These are phyloP conservation scores for Spiraea crenata DNA, from an alignment of 331 rosid genomes.

Conservation along the genomic window DNA sequence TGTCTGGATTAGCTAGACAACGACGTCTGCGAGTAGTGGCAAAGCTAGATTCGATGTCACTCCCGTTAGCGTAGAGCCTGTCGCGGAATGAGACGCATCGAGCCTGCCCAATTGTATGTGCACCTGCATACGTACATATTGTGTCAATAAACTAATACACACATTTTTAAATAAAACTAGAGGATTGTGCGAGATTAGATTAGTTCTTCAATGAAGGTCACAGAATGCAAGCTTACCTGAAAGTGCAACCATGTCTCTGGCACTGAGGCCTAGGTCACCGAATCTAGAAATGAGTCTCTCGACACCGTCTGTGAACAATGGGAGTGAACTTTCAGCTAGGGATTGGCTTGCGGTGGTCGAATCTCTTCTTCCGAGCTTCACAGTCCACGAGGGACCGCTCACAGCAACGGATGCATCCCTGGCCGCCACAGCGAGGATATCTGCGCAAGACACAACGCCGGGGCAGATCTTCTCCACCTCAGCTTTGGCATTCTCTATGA, in stretches of 20 bases:
- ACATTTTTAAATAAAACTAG: no score
- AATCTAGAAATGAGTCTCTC: slow-evolving; percentile 7
- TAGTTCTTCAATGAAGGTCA: no score
- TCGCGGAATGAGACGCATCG: slow-evolving; percentile 20
- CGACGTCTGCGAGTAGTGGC: slow-evolving; percentile 17
- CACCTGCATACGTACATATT: slow-evolving; percentile 1
- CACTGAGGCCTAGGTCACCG: slow-evolving; percentile 18
- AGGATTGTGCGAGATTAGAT: no score
- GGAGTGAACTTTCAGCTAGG: slow-evolving; percentile 25
- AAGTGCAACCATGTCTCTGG: slow-evolving; percentile 34
- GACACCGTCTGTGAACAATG: slow-evolving; percentile 19
- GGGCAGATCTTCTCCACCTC: slow-evolving; percentile 34
- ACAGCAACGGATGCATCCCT: slow-evolving; percentile 32
- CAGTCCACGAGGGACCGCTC: slow-evolving; percentile 32
- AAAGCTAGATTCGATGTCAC: slow-evolving; percentile 25
- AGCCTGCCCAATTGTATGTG: slow-evolving; percentile 32
- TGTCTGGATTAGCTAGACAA: slow-evolving; percentile 6
- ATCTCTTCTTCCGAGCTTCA: slow-evolving; percentile 14
- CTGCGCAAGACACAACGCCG: slow-evolving; percentile 36
- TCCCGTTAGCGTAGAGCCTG: slow-evolving; percentile 20
- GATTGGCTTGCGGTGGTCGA: slow-evolving; percentile 27
- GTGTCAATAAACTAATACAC: no score
- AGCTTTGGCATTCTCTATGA: slow-evolving; percentile 24
- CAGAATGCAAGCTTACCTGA: not conserved
- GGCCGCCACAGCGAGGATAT: slow-evolving; percentile 29